Percentiles rank a stretch among this genome's conserved stretches.
Evolutionary conservation across 148 eudicot genomes (phyloP).

Genomic region (Bassia scoparia): DNA sequence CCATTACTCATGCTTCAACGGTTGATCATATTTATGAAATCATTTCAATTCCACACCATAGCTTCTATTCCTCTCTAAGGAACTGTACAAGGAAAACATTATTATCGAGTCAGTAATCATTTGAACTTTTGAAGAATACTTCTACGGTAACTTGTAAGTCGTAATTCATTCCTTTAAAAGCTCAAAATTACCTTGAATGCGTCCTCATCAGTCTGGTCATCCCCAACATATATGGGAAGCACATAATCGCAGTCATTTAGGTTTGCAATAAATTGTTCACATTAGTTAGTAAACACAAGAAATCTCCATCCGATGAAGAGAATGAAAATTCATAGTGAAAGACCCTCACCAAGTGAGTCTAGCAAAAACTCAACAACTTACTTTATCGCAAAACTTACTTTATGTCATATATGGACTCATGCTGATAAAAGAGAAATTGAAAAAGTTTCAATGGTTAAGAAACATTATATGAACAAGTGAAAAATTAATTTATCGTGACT

Average conservation of each 20-base stretch:
- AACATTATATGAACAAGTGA: slow-evolving; percentile 6
- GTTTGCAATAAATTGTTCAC: slow-evolving; percentile 32
- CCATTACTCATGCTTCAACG: not conserved
- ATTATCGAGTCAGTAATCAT: slow-evolving; percentile 8
- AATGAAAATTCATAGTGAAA: not conserved
- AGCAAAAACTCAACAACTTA: slow-evolving; percentile 92
- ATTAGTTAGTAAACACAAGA: not conserved
- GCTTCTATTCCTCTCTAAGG: slow-evolving; percentile 69
- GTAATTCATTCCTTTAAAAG: no score
- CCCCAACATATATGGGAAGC: slow-evolving; percentile 90
- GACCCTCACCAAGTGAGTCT: slow-evolving; percentile 75
- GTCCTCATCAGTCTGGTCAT: slow-evolving; percentile 97
- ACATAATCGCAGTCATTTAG: slow-evolving; percentile 60
- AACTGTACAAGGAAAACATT: slow-evolving; percentile 38
- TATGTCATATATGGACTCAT: slow-evolving; percentile 13
- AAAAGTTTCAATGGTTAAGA: not conserved
- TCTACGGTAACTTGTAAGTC: no score
- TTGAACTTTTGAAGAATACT: no score
- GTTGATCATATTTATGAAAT: slow-evolving; percentile 15
- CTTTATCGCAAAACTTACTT: no score
- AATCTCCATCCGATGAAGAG: no score
- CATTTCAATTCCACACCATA: no score
- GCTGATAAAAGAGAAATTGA: not conserved
- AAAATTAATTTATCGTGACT: slow-evolving; percentile 82
- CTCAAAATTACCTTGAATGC: slow-evolving; percentile 73